Base-by-base conservation (phyloP, 2,329 filamentous ascomycete species). In the Trichoderma polysporum region DNA sequence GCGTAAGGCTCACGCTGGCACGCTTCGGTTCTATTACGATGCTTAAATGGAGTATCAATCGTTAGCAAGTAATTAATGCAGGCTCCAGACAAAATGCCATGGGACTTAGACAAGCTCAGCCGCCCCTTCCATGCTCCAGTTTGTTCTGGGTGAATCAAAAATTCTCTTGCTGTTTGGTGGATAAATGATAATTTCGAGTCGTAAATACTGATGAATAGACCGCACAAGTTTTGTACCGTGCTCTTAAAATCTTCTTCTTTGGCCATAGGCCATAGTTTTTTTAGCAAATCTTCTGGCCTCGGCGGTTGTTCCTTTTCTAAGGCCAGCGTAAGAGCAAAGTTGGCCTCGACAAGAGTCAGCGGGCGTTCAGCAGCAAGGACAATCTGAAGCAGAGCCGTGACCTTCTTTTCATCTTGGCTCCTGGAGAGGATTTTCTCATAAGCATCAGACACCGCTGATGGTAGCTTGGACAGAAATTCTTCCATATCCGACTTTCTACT, bases 351-450 rank as follows among this genome's bases (percentile, higher is more conserved):
- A 2, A 67, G 58, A 45, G 58, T 67, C 41, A 67, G 35, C 4
- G 66, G 66, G 25, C 66, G 58, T 1, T n/a, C 37, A 8, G 58
- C 50, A 2, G 52, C 66, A 3, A 67, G 25, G 9, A 64, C 13
- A n/a, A 67, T 57, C 35, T 64, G 19, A 5, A 67, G 27, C 1
- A 67, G 59, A 10, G 29, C 13, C 13, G 25, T 19, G 5, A 15
- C 17, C 12, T 39, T 47, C 15, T 19, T 31, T 1, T 50, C 49
- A 8, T 22, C n/a, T 22, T 58, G 58, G 12, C 39, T 50, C 9
- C 52, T 54, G n/a, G 52, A 19, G 17, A 76, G 68, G 13, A 76
- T 73, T n/a, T 67, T 68, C 31, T 75, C 72, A 61, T 75, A 75
- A 22, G 71, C 73, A 2, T 72, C 71, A 19, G 71, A 71, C 12